Evolutionary conservation across 768 basidiomycete species (phyloP).

Genomic region (Collybiopsis confluens): DNA sequence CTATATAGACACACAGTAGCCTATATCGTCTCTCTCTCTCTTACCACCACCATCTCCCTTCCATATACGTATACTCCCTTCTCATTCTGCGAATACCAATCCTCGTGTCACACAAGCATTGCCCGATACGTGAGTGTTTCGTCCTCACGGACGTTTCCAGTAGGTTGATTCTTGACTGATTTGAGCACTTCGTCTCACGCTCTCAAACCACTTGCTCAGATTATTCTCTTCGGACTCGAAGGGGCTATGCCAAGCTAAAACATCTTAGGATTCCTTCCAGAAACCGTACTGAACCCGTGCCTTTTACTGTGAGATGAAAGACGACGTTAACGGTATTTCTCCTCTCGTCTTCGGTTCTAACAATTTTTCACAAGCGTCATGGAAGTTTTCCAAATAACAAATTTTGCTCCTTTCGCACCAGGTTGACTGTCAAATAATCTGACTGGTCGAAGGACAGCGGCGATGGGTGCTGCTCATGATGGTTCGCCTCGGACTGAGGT

Average conservation of each 20-base stretch:
- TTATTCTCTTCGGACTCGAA: constrained; percentile 3
- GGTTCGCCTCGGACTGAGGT: no score
- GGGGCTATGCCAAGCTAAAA: background rate
- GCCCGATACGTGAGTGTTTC: no score
- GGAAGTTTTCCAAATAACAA: background rate
- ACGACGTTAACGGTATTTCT: background rate
- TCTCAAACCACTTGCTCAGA: background rate
- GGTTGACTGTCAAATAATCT: background rate
- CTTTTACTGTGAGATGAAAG: background rate
- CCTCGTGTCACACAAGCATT: no score
- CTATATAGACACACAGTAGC: no score
- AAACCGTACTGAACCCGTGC: background rate
- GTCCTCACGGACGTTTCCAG: no score
- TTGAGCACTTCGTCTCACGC: background rate
- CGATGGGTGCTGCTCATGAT: no score
- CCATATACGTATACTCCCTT: no score
- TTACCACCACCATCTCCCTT: no score
- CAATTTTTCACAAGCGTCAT: background rate
- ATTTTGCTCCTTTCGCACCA: background rate
- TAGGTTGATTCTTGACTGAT: constrained; percentile 2
- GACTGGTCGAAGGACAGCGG: no score
- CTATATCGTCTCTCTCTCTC: no score
- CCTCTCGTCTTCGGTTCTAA: no score
- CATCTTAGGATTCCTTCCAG: background rate
- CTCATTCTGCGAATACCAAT: no score